A percentile compares a stretch with the other conserved stretches of the same genome.
Conservation (phyloP, 1,284 basidiomycete species). For the Omphalotus olearius region DNA sequence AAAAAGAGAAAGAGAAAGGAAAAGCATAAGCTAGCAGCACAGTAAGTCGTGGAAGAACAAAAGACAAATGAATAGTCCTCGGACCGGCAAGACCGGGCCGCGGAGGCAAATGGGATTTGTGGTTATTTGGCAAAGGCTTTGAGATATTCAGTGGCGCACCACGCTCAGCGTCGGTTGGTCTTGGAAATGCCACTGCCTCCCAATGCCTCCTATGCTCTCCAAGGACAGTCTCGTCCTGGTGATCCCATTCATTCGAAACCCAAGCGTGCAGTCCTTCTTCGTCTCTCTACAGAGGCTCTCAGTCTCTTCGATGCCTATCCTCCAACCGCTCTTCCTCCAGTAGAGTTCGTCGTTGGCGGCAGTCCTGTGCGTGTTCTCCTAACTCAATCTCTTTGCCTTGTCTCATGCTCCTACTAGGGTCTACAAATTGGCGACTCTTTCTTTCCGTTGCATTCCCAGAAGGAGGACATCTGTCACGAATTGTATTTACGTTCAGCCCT, state of each 20-base stretch:
- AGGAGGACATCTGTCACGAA: constrained; percentile 59
- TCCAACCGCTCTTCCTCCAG: constrained; percentile 30
- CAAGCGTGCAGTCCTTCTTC: constrained; percentile 69
- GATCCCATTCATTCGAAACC: constrained; percentile 52
- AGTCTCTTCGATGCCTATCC: constrained; percentile 55
- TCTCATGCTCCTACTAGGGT: constrained; percentile 37
- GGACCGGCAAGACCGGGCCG: too few species aligned
- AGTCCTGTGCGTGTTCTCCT: constrained; percentile 40
- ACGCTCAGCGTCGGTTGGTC: not conserved
- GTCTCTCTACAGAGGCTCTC: constrained; percentile 64
- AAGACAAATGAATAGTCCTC: not conserved
- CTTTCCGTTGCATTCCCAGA: constrained; percentile 51
- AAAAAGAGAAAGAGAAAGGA: constrained; percentile 10
- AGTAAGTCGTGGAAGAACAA: not conserved
- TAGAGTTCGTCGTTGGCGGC: constrained; percentile 58
- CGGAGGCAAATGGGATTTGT: not conserved
- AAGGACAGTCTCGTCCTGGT: constrained; percentile 48
- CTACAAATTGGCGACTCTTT: constrained; percentile 59
- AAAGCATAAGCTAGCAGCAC: not conserved
- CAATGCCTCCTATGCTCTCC: constrained; percentile 42
- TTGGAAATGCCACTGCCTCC: constrained; percentile 10
- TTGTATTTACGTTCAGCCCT: constrained; percentile 62
- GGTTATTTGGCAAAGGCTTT: not conserved
- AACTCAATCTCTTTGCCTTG: not conserved
- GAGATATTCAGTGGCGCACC: not conserved